These are phyloP conservation scores for Gynochthodes officinalis DNA, from an alignment of 257 asterid genomes.

Conservation along the genomic window DNA sequence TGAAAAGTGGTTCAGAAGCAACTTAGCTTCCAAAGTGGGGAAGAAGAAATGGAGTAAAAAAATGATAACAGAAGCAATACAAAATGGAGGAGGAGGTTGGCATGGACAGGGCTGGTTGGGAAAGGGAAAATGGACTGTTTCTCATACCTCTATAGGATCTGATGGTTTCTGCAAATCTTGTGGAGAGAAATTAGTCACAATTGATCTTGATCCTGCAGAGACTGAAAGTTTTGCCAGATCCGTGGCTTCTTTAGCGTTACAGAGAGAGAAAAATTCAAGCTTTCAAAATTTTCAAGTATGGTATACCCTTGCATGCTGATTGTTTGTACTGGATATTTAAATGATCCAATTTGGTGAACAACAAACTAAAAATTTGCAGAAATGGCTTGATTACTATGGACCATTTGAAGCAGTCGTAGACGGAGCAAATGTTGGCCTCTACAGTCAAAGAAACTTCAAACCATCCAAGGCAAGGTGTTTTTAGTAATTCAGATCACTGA, in stretches of 20 bases:
- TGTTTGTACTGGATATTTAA: conserved; percentile 14
- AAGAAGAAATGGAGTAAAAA: conserved; percentile 64
- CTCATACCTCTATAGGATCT: conserved; percentile 45
- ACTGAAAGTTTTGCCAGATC: conserved; percentile 71
- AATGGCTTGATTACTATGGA: conserved; percentile 84
- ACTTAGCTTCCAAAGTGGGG: conserved; percentile 66
- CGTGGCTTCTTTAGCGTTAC: conserved; percentile 65
- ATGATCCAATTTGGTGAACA: conserved; percentile 25
- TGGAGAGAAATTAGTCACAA: conserved; percentile 59
- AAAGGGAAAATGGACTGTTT: conserved; percentile 62
- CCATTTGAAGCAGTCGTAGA: conserved; percentile 91
- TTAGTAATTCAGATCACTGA: conserved; percentile 13
- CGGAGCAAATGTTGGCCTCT: conserved; percentile 82
- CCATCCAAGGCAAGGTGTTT: conserved; percentile 60
- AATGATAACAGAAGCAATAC: conserved; percentile 40
- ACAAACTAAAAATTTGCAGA: conserved; percentile 40
- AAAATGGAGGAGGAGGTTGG: conserved; percentile 86
- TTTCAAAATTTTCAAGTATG: conserved; percentile 84
- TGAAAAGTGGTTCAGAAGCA: conserved; percentile 73
- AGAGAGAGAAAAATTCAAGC: conserved; percentile 60
- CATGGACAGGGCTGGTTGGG: conserved; percentile 93
- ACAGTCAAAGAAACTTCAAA: conserved; percentile 60
- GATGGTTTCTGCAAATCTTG: conserved; percentile 72
- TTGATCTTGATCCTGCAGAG: conserved; percentile 80
- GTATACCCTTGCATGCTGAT: conserved; percentile 6